A percentile compares a stretch with the other conserved stretches of the same genome.
phyloP scores from a whole-genome alignment of 2,329 filamentous ascomycete genomes.

The Geosmithia flava region DNA sequence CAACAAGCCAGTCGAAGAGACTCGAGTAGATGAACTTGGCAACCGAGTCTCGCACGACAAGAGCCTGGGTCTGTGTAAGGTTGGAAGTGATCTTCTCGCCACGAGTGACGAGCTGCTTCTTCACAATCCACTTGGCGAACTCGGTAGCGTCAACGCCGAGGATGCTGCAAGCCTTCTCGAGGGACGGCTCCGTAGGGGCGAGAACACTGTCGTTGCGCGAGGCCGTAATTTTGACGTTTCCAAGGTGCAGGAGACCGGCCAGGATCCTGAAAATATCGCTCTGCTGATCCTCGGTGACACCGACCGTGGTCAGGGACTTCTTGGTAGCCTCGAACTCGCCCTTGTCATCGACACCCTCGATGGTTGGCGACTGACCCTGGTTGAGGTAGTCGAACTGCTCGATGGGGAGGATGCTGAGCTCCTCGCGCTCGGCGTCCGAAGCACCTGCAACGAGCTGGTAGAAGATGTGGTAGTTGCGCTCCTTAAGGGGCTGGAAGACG shows the following conservation, averaged over 20 bases:
- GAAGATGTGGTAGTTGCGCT: constrained; percentile 98
- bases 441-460: constrained; percentile 93
- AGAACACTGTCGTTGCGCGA: constrained; percentile 81
- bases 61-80: constrained; percentile 81
- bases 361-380: constrained; percentile 80
- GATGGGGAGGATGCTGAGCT: constrained; percentile 65
- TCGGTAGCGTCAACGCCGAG: constrained; percentile 76
- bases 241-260: constrained; percentile 82
- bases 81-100: constrained; percentile 98
- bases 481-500: constrained; percentile 94
- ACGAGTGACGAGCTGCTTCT: constrained; percentile 93
- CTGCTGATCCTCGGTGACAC: constrained; percentile 64
- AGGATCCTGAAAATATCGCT: constrained; percentile 79
- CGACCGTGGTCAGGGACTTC: constrained; percentile 77
- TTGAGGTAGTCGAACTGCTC: constrained; percentile 96
- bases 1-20: constrained; percentile 98
- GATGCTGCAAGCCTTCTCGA: constrained; percentile 70
- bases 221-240: constrained; percentile 91
- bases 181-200: constrained; percentile 65
- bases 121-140: constrained; percentile 96
- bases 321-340: constrained; percentile 85
- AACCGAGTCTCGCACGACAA: constrained; percentile 91
- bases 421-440: constrained; percentile 69
- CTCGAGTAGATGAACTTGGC: constrained; percentile 99
- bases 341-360: constrained; percentile 92